These are phyloP conservation scores for Sutorius australiensis DNA, from an alignment of 768 basidiomycete species.

Conservation along the genomic window DNA sequence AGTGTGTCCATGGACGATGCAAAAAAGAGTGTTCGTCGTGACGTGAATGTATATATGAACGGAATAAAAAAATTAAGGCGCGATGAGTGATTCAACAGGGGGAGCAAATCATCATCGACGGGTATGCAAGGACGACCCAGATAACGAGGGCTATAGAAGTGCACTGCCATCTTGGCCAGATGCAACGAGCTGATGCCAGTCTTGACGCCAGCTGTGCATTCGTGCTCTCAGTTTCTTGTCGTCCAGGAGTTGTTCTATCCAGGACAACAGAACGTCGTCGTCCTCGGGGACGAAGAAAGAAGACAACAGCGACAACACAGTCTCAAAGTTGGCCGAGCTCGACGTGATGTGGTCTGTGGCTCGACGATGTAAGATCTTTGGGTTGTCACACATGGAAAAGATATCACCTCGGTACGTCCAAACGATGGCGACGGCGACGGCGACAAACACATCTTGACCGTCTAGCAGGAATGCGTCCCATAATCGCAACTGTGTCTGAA, in stretches of 20 bases:
- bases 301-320: slow-evolving; percentile 83
- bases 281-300: slow-evolving; percentile 94
- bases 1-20: slow-evolving; percentile 15
- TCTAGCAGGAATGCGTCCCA: slow-evolving; percentile 95
- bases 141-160: slow-evolving; percentile 42
- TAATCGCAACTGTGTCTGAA: slow-evolving; percentile 87
- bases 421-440: slow-evolving; percentile 81
- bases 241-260: slow-evolving; percentile 63
- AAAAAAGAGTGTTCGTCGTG: slow-evolving; percentile 14
- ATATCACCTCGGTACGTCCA: slow-evolving; percentile 84
- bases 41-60: slow-evolving; percentile 20
- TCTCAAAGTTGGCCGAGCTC: slow-evolving; percentile 81
- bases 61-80: slow-evolving; percentile 16
- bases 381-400: not conserved
- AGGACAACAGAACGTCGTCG: slow-evolving; percentile 75
- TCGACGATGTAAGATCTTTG: slow-evolving; percentile 2
- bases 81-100: slow-evolving; percentile 1
- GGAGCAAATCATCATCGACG: slow-evolving; percentile 1
- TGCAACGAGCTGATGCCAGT: slow-evolving; percentile 72
- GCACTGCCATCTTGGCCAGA: slow-evolving; percentile 59
- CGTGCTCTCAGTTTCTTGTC: slow-evolving; percentile 64
- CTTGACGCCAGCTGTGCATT: slow-evolving; percentile 73
- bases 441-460: slow-evolving; percentile 84
- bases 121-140: not conserved
- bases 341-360: slow-evolving; percentile 77